These are phyloP conservation scores for Apiotrichum domesticum DNA, from an alignment of 1,284 basidiomycete species.

Conservation along the genomic window DNA sequence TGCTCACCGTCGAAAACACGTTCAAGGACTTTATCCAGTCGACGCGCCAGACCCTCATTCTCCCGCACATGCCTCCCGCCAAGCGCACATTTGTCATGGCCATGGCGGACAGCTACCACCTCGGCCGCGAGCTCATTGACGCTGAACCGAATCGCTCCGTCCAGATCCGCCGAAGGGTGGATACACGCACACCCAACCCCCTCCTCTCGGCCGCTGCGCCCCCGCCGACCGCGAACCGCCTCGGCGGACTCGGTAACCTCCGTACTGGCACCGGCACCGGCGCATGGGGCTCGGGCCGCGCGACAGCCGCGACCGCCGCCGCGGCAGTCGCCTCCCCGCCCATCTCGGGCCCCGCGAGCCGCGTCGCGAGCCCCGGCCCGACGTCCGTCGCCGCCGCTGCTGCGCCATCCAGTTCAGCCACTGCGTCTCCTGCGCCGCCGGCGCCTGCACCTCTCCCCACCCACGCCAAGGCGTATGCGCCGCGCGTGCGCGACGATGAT, in stretches of 20 bases:
- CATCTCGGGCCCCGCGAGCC: conserved; percentile 7
- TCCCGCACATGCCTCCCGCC: conserved; percentile 70
- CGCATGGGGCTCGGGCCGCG: background rate
- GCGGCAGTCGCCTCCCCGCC: conserved; percentile 4
- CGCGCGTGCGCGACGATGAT: background rate
- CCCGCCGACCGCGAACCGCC: conserved; percentile 12
- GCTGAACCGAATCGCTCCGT: conserved; percentile 72
- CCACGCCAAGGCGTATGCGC: background rate
- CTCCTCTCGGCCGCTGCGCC: conserved; percentile 54
- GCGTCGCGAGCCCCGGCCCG: conserved; percentile 4
- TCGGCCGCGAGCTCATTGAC: conserved; percentile 75
- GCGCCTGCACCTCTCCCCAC: background rate
- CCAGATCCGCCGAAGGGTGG: conserved; percentile 69
- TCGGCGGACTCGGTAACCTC: conserved; percentile 25
- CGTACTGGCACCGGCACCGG: conserved; percentile 1
- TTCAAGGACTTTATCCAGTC: conserved; percentile 69
- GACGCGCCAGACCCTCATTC: conserved; percentile 62
- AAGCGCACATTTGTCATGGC: conserved; percentile 69
- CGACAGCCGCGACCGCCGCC: conserved; percentile 1
- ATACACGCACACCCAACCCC: conserved; percentile 68
- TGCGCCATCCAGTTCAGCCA: background rate
- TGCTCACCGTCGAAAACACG: conserved; percentile 66
- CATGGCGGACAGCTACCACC: conserved; percentile 69
- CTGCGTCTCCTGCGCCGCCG: too few relatives aligned
- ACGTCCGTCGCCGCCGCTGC: background rate